A percentile compares a stretch with the other conserved stretches of the same genome.
phyloP scores from a whole-genome alignment of 2,329 filamentous ascomycete genomes.

The Aquanectria penicillioides region DNA sequence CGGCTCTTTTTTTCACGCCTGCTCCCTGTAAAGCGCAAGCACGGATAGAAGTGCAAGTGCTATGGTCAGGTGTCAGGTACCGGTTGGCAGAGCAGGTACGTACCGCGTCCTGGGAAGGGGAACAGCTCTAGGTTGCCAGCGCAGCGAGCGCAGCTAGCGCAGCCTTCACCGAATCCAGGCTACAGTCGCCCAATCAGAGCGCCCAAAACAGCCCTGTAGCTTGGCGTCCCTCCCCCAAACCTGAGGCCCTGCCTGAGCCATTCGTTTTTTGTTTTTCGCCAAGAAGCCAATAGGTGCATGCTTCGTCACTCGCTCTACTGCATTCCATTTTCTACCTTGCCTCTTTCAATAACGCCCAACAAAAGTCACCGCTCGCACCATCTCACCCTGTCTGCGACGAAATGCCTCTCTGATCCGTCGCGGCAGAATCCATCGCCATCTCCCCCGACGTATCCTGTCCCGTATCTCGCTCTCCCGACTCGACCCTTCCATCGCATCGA shows the following conservation, averaged over 20 bases:
- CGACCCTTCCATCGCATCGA: slow-evolving; percentile 13
- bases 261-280: slow-evolving; percentile 37
- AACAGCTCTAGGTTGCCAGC: slow-evolving; percentile 36
- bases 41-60: too few species aligned
- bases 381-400: slow-evolving; percentile 36
- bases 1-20: too few species aligned
- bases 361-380: slow-evolving; percentile 38
- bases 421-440: slow-evolving; percentile 38
- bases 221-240: slow-evolving; percentile 28
- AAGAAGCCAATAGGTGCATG: slow-evolving; percentile 37
- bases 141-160: slow-evolving; percentile 32
- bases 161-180: slow-evolving; percentile 30
- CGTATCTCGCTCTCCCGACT: slow-evolving; percentile 22
- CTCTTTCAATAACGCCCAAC: slow-evolving; percentile 26
- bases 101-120: slow-evolving; percentile 5
- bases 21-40: too few species aligned
- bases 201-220: slow-evolving; percentile 30
- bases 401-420: slow-evolving; percentile 41
- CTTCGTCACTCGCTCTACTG: slow-evolving; percentile 41
- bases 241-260: slow-evolving; percentile 18
- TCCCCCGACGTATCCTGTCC: slow-evolving; percentile 23
- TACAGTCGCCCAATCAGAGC: slow-evolving; percentile 32
- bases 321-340: slow-evolving; percentile 30
- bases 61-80: slow-evolving; percentile 10
- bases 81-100: slow-evolving; percentile 3